Evolutionary conservation across 2,329 filamentous ascomycete species (phyloP).

Genomic region (Pseudogymnoascus sp.): DNA sequence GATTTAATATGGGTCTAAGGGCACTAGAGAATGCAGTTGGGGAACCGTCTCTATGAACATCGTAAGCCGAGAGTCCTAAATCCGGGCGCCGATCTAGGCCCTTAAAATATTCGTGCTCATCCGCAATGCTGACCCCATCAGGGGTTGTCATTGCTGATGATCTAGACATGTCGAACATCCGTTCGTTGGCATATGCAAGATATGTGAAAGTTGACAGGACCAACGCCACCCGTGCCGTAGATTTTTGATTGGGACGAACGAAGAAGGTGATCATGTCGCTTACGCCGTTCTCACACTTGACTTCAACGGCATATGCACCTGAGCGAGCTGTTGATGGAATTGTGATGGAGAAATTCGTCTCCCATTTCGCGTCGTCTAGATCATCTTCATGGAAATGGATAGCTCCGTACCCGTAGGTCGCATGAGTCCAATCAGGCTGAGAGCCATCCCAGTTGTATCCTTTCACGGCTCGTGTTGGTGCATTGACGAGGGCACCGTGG

Average conservation of each 20-base stretch:
- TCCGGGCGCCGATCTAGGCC: conserved; percentile 28
- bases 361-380: conserved; percentile 32
- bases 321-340: conserved; percentile 21
- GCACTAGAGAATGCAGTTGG: conserved; percentile 28
- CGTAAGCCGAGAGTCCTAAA: conserved; percentile 34
- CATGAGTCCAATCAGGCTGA: conserved; percentile 29
- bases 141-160: conserved; percentile 22
- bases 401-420: conserved; percentile 30
- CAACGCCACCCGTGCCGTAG: conserved; percentile 21
- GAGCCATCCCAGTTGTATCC: conserved; percentile 30
- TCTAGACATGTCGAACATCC: conserved; percentile 29
- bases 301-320: conserved; percentile 27
- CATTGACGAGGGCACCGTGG: conserved; percentile 28
- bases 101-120: conserved; percentile 18
- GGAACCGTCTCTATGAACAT: conserved; percentile 33
- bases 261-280: conserved; percentile 31
- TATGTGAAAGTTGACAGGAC: conserved; percentile 34
- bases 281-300: conserved; percentile 19
- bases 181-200: conserved; percentile 34
- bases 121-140: conserved; percentile 18
- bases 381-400: conserved; percentile 36
- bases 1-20: conserved; percentile 32
- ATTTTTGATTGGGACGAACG: conserved; percentile 23
- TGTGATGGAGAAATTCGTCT: conserved; percentile 27
- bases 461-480: conserved; percentile 29